Percentiles rank a stretch among this genome's conserved stretches.
phyloP scores from a whole-genome alignment of 768 basidiomycete genomes.

The Tephrocybe sp. region DNA sequence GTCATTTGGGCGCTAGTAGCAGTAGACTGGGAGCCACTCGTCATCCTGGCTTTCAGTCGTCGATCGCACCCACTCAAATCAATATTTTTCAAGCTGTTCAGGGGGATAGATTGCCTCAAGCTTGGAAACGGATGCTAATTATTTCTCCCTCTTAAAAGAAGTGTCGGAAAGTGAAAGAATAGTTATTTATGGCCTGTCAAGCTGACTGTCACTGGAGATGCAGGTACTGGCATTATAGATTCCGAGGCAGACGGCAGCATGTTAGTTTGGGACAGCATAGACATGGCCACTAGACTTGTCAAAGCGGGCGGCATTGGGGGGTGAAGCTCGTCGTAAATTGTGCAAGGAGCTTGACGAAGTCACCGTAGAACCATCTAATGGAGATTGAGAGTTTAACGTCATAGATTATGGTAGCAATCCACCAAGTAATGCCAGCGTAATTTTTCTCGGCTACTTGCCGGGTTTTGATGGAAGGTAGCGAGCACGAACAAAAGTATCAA shows the following conservation, averaged over 20 bases:
- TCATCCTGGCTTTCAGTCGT: conserved; percentile 11
- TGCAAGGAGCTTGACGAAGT: too few relatives aligned
- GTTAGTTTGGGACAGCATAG: background rate
- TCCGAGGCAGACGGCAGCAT: background rate
- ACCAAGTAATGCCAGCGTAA: background rate
- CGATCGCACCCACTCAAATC: conserved; percentile 21
- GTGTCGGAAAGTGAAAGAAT: conserved; percentile 6
- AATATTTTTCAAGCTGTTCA: conserved; percentile 10
- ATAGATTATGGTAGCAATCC: background rate
- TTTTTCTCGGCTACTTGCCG: background rate
- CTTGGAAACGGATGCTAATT: background rate
- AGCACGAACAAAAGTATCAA: background rate
- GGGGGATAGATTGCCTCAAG: conserved; percentile 4
- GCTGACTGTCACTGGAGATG: background rate
- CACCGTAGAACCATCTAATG: background rate
- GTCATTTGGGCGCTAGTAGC: conserved; percentile 12
- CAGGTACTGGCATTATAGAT: background rate
- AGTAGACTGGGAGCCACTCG: conserved; percentile 26
- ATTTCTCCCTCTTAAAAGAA: background rate
- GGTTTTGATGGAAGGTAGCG: background rate
- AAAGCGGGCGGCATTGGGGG: too few relatives aligned
- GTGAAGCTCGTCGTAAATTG: background rate
- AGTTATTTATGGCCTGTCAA: background rate
- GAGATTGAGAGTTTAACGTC: background rate
- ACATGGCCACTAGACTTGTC: background rate